Evolutionary conservation across 306 rosid genomes (phyloP).

Genomic region (Castanea sativa): DNA sequence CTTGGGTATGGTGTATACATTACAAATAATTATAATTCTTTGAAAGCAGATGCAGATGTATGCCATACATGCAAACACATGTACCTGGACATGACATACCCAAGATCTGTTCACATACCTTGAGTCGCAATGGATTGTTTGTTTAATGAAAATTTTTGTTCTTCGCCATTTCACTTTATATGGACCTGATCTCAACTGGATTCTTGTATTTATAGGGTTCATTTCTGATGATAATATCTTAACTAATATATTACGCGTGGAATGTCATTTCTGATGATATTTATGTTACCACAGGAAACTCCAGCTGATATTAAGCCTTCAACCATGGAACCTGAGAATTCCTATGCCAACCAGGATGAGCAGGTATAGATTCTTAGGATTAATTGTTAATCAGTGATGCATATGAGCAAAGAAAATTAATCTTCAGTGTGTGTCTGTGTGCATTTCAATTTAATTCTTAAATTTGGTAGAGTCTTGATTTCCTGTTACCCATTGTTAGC

Average conservation of each 20-base stretch:
- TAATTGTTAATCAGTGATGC: conserved; percentile 1
- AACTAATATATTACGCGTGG: background rate
- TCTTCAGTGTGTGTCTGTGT: background rate
- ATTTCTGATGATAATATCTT: background rate
- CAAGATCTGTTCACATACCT: background rate
- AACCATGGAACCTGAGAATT: conserved; percentile 40
- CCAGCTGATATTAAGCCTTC: conserved; percentile 55
- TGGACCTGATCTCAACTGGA: background rate
- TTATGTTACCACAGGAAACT: conserved; percentile 42
- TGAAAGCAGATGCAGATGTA: background rate
- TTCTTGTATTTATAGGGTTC: background rate
- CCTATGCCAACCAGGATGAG: conserved; percentile 26
- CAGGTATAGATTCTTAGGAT: conserved; percentile 29
- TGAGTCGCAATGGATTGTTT: background rate
- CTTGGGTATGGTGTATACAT: background rate
- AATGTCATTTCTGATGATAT: conserved; percentile 21
- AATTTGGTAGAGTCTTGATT: background rate
- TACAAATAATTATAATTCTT: background rate
- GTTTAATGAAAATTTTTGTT: background rate
- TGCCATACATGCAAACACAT: background rate
- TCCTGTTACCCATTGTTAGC: background rate
- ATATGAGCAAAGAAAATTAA: background rate
- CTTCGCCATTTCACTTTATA: background rate
- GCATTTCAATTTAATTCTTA: background rate
- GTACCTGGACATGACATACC: background rate